A percentile compares a stretch with the other conserved stretches of the same genome.
These are phyloP conservation scores for Tolypocladium tropicale DNA, from an alignment of 2,329 filamentous ascomycete genomes.

Conservation along the genomic window DNA sequence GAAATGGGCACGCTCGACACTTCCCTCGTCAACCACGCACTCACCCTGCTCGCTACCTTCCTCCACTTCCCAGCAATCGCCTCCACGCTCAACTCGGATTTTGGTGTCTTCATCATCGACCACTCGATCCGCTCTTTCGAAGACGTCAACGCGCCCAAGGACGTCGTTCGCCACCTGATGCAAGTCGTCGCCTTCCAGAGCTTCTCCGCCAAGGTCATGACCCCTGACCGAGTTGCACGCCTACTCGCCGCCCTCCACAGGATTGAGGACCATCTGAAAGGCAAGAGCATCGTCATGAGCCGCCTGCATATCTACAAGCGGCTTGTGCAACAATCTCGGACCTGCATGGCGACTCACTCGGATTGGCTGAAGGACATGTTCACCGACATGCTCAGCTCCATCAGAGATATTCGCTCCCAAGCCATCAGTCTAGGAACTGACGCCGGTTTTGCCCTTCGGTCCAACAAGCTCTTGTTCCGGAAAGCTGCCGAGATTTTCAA, in stretches of 20 bases:
- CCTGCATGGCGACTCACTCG: constrained; percentile 58
- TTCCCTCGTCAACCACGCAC: constrained; percentile 64
- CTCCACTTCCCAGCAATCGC: constrained; percentile 65
- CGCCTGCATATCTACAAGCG: constrained; percentile 71
- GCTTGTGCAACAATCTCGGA: constrained; percentile 60
- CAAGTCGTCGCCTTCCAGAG: constrained; percentile 72
- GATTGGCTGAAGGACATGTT: constrained; percentile 80
- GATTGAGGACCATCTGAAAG: constrained; percentile 63
- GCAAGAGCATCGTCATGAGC: constrained; percentile 71
- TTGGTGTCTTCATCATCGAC: constrained; percentile 70
- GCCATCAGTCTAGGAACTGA: constrained; percentile 68
- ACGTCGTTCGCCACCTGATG: constrained; percentile 68
- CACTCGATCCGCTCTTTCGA: constrained; percentile 66
- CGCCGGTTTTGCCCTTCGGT: constrained; percentile 58
- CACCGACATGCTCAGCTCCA: constrained; percentile 66
- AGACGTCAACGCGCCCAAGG: constrained; percentile 60
- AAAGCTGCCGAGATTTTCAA: constrained; percentile 56
- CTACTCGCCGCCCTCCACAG: constrained; percentile 61
- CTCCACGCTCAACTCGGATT: constrained; percentile 63
- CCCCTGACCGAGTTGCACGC: constrained; percentile 55
- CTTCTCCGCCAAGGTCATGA: constrained; percentile 68
- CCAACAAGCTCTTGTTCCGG: constrained; percentile 56
- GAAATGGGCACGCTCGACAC: constrained; percentile 48
- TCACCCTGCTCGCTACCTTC: constrained; percentile 69
- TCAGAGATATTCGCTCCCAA: constrained; percentile 64